phyloP scores from a whole-genome alignment of 2,329 filamentous ascomycete genomes.

The Tympanopsis confertula region DNA sequence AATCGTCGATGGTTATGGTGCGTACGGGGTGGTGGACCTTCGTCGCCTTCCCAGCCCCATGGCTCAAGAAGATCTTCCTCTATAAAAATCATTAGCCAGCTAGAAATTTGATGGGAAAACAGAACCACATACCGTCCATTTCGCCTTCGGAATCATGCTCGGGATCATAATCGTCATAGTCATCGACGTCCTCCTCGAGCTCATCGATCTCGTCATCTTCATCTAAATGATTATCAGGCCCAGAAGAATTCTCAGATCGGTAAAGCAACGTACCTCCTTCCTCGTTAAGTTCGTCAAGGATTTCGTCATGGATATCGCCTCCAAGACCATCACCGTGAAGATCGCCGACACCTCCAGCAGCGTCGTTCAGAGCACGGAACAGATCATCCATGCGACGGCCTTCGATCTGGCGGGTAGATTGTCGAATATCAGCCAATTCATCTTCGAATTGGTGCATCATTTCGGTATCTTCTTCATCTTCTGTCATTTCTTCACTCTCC shows the following conservation, averaged over 20 bases:
- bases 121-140: not conserved
- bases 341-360: not conserved
- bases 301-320: not conserved
- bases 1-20: not conserved
- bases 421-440: slow-evolving; percentile 9
- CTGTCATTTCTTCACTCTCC: slow-evolving; percentile 32
- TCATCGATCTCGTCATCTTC: slow-evolving; percentile 23
- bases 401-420: slow-evolving; percentile 6
- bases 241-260: not conserved
- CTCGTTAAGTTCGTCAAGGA: not conserved
- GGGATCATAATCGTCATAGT: not conserved
- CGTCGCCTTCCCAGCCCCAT: not conserved
- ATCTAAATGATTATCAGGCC: not conserved
- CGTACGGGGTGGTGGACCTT: not conserved
- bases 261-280: not conserved
- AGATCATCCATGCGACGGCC: not conserved
- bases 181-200: not conserved
- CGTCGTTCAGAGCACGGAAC: slow-evolving; percentile 1
- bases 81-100: not conserved
- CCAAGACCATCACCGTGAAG: not conserved
- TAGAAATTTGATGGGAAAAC: not conserved
- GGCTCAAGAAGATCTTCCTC: not conserved
- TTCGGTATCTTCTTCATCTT: slow-evolving; percentile 12
- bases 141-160: not conserved
- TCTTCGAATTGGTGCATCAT: slow-evolving; percentile 6